Base-by-base conservation (phyloP, 2,329 filamentous ascomycete genomes). In the Plenodomus tracheiphilus region DNA sequence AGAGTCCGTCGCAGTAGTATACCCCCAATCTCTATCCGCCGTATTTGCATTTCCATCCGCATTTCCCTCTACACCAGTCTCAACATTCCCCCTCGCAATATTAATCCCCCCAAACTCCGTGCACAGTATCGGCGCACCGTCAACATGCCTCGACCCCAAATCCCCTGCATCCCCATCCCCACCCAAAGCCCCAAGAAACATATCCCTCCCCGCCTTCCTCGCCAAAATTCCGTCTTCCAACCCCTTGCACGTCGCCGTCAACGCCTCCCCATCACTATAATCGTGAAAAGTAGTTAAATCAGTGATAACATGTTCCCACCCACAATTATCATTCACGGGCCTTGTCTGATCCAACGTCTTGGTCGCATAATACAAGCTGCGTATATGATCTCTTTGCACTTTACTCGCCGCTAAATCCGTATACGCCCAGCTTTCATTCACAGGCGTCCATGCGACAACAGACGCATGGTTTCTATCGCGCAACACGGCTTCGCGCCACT, bases 91-190 rank as follows among this genome's bases (percentile, higher is more conserved):
- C 28, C 64, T 76, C 0, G 82, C 80, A 58, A 88, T 86, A 59
- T 87, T 88, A 36, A 88, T 82, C 3, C 85, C 85, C 2, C 85
- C 85, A 53, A 87, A 87, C 60, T 88, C 85, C 2, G 82, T 84
- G 66, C 84, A 86, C 53, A 88, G 79, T 30, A 88, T 77, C 0
- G 85, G 85, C 0, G 83, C 81, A 0, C 80, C 80, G 0, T 75
- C 69, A 4, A 62, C 64, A 59, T 87, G 83, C n/a, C 66, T 65
- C 0, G 79, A 73, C 0, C 82, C 83, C 0, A 49, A 38, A 13
- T 75, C 62, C 1, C 16, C 39, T 8, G 39, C 22, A 0, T 68
- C 61, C 0, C 71, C n/a, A n/a, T n/a, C n/a, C n/a, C n/a, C n/a
- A n/a, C n/a, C 62, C 5, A 78, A 75, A 17, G 79, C 74, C 0